A percentile compares a stretch with the other conserved stretches of the same genome.
These are phyloP conservation scores for Trichoderma brevicompactum DNA, from an alignment of 2,329 filamentous ascomycete species.

Conservation along the genomic window DNA sequence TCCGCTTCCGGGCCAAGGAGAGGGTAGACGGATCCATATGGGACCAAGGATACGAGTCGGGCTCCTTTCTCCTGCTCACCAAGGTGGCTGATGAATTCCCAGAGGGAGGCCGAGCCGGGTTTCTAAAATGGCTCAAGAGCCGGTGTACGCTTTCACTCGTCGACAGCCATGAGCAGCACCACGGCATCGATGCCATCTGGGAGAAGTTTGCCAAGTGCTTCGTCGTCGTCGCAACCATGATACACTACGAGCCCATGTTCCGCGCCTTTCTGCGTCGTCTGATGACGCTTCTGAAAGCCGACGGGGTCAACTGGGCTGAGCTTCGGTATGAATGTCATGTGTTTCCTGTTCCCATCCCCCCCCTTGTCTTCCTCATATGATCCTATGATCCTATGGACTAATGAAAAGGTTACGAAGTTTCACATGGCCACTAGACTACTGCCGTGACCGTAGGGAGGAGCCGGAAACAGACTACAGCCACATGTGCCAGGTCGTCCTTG, in stretches of 20 bases:
- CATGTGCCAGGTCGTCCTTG: constrained; percentile 73
- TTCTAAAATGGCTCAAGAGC: constrained; percentile 75
- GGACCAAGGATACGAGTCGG: constrained; percentile 64
- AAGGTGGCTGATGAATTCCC: constrained; percentile 76
- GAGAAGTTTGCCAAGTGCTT: constrained; percentile 79
- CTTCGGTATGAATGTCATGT: constrained; percentile 53
- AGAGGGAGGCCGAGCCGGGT: constrained; percentile 69
- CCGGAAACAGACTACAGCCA: constrained; percentile 70
- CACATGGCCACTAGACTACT: constrained; percentile 74
- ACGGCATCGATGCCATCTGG: constrained; percentile 85
- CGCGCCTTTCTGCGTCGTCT: constrained; percentile 73
- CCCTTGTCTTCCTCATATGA: neutral
- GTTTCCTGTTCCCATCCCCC: too few relatives aligned
- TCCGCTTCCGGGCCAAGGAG: constrained; percentile 60
- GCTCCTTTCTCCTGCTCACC: constrained; percentile 60
- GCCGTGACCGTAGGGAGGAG: constrained; percentile 64
- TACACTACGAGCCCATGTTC: constrained; percentile 91
- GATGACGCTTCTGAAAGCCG: constrained; percentile 71
- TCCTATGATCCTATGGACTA: neutral
- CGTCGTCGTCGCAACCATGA: constrained; percentile 70
- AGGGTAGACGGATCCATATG: constrained; percentile 63
- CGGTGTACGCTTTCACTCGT: constrained; percentile 72
- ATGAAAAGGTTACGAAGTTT: constrained; percentile 50
- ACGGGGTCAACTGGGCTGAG: constrained; percentile 86
- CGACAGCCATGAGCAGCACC: constrained; percentile 78